Evolutionary conservation across 1,284 basidiomycete genomes (phyloP).

Genomic region (Sporisorium exsertum): DNA sequence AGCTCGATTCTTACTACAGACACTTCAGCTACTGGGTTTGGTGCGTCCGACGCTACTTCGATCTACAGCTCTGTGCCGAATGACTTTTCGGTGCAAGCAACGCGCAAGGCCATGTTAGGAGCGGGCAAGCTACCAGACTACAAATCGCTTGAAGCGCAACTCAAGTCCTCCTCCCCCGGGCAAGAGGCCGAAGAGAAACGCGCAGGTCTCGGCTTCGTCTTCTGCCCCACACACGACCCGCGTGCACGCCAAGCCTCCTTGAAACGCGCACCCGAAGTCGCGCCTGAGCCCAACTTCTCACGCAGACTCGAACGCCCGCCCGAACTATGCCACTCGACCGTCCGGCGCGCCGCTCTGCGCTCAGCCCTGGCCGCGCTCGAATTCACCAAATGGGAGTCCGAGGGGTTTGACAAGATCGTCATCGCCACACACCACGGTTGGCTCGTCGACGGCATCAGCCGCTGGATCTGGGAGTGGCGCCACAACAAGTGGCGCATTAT

Average conservation of each 20-base stretch:
- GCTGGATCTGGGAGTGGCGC: conserved; percentile 67
- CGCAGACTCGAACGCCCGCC: conserved; percentile 62
- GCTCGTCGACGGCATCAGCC: conserved; percentile 64
- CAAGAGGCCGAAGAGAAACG: conserved; percentile 31
- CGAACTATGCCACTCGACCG: conserved; percentile 35
- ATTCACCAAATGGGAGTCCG: conserved; percentile 61
- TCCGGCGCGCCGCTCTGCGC: conserved; percentile 60
- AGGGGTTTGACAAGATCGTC: conserved; percentile 68
- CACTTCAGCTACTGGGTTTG: conserved; percentile 3
- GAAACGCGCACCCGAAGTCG: conserved; percentile 25
- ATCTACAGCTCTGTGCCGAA: conserved; percentile 40
- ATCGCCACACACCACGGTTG: conserved; percentile 63
- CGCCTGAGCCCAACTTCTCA: conserved; percentile 56
- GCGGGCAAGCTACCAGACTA: conserved; percentile 51
- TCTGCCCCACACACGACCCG: conserved; percentile 46
- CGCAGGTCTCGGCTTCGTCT: conserved; percentile 55
- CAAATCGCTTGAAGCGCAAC: conserved; percentile 38
- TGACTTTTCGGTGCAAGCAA: conserved; percentile 34
- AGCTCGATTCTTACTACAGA: conserved; percentile 27
- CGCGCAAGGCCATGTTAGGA: conserved; percentile 39
- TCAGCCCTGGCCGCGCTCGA: conserved; percentile 65
- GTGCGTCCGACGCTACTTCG: conserved; percentile 18
- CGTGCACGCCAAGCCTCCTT: conserved; percentile 9
- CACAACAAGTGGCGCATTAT: conserved; percentile 62
- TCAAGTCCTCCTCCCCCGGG: conserved; percentile 2